Evolutionary conservation across 1,284 basidiomycete species (phyloP), one percentile per base, ranked within the genome.

Genomic region (Sporisorium graminicola): DNA sequence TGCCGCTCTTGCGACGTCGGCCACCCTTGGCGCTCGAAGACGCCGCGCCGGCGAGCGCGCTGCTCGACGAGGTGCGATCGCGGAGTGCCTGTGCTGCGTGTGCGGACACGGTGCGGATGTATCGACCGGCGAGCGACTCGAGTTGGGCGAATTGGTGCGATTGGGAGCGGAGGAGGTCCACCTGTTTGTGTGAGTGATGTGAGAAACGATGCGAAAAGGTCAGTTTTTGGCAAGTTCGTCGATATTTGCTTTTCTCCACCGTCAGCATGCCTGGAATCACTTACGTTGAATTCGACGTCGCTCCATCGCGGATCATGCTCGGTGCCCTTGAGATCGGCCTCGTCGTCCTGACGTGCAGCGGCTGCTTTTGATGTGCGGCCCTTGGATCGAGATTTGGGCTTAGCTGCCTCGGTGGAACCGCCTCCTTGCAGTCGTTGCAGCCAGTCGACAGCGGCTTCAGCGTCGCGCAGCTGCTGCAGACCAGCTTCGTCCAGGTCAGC

Each of bases 101-200:
- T 14, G 77, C 72, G 3, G 74, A 79, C 27, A 74, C 66, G 13
- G 77, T 73, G 31, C 77, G 69, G 40, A 75, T 58, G 51, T 79
- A 79, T 20, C 63, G 50, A 42, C 60, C 57, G 4, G 77, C 71
- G 26, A 79, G 66, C 29, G 65, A 64, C 33, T 76, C 65, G 61
- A 79, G 74, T 54, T 73, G 77, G 20, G 74, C 69, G 43, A 76
- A 73, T 49, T 70, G 73, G 35, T 79, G 77, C 35, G 77, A 76
- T 3, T 52, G 66, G 5, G 63, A 65, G 10, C 74, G 74, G 18
- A 79, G 46, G 31, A 79, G 62, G 33, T 79, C 77, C 24, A 74
- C 51, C 53, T 55, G 27, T 49, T 26, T 10, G 12, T 6, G 22
- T 18, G 7, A 50, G 51, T 16, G 33, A 13, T 29, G 20, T 20